These are phyloP conservation scores for Macrotyloma uniflorum DNA, from an alignment of 306 rosid species.

Conservation along the genomic window DNA sequence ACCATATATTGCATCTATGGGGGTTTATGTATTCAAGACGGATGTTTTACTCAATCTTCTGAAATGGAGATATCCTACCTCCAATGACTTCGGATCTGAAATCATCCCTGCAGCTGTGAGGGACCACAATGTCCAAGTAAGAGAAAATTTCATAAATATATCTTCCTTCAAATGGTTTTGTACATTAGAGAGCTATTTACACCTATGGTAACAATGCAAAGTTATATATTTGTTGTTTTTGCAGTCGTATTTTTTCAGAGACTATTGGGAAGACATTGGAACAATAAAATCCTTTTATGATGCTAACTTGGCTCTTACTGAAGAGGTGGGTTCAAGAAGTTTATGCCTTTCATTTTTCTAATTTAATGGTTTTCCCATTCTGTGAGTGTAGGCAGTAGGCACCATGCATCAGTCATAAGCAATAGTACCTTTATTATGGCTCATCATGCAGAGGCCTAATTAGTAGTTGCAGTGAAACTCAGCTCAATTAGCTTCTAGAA, in stretches of 20 bases:
- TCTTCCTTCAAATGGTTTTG: slow-evolving; percentile 1
- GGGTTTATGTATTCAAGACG: slow-evolving; percentile 84
- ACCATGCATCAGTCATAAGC: slow-evolving; percentile 1
- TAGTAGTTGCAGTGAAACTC: not conserved
- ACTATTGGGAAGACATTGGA: slow-evolving; percentile 98
- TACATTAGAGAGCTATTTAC: slow-evolving; percentile 17
- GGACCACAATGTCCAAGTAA: slow-evolving; percentile 83
- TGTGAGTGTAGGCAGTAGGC: not conserved
- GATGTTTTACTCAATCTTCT: slow-evolving; percentile 77
- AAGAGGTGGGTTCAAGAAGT: slow-evolving; percentile 62
- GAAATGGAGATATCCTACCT: slow-evolving; percentile 70
- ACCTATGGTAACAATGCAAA: slow-evolving; percentile 10
- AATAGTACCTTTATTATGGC: not conserved
- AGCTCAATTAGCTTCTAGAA: not conserved
- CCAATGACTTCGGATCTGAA: slow-evolving; percentile 96
- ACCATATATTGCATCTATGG: slow-evolving; percentile 94
- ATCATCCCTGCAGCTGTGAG: slow-evolving; percentile 86
- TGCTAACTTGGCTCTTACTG: slow-evolving; percentile 88
- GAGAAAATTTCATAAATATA: slow-evolving; percentile 28
- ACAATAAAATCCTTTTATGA: slow-evolving; percentile 78
- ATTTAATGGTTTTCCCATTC: not conserved
- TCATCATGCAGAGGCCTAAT: not conserved
- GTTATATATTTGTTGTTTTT: slow-evolving; percentile 30
- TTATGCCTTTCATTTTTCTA: not conserved
- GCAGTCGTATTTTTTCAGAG: slow-evolving; percentile 80